Evolutionary conservation across 345 rosid genomes (phyloP).

Genomic region (Noccaea caerulescens): DNA sequence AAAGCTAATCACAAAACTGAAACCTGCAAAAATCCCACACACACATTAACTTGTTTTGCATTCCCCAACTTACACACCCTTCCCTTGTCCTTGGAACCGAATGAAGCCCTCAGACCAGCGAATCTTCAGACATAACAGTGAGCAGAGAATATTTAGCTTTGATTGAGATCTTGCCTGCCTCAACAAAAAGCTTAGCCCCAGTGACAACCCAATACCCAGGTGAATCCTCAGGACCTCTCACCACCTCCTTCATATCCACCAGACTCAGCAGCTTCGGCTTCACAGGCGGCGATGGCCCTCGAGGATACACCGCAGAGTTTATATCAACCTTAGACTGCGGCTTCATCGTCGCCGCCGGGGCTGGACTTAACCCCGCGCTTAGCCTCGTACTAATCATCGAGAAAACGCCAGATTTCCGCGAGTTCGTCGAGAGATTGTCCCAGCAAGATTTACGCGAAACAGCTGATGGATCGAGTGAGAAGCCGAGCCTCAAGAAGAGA

Average conservation of each 20-base stretch:
- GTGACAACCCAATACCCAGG: conserved; percentile 99
- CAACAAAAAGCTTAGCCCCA: conserved; percentile 86
- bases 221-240: conserved; percentile 82
- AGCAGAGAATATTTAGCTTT: conserved; percentile 83
- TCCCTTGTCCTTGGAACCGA: conserved; percentile 13
- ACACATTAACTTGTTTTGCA: conserved; percentile 16
- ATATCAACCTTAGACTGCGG: conserved; percentile 62
- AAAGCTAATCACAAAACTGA: conserved; percentile 39
- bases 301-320: conserved; percentile 88
- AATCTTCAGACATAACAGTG: conserved; percentile 77
- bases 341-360: conserved; percentile 49
- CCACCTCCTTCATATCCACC: conserved; percentile 87
- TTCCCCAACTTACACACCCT: conserved; percentile 19
- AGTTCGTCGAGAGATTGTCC: conserved; percentile 68
- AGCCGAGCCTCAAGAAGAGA: conserved; percentile 86
- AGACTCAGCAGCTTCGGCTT: conserved; percentile 72
- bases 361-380: conserved; percentile 55
- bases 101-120: conserved; percentile 47
- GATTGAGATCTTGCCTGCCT: conserved; percentile 75
- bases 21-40: conserved; percentile 32
- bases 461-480: conserved; percentile 71
- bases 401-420: conserved; percentile 81
- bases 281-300: conserved; percentile 62
- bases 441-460: conserved; percentile 76
- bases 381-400: conserved; percentile 73